phyloP scores from a whole-genome alignment of 2,329 filamentous ascomycete genomes.

The Exutisphaerella laricina region DNA sequence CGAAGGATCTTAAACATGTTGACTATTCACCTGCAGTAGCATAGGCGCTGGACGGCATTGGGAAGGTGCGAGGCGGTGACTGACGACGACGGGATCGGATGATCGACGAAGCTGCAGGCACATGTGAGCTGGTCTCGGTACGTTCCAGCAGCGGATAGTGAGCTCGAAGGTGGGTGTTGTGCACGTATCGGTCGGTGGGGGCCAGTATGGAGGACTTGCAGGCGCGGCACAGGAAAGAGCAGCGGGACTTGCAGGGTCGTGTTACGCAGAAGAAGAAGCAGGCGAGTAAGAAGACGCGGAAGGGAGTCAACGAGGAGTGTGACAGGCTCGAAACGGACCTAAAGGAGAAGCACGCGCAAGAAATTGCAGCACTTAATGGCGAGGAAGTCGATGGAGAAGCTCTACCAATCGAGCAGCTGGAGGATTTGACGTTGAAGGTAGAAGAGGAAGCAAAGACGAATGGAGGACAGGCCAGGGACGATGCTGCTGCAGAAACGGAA shows the following conservation, averaged over 20 bases:
- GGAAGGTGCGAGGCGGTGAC: too few species aligned
- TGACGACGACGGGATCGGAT: too few species aligned
- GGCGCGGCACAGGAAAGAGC: constrained; percentile 78
- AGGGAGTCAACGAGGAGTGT: constrained; percentile 57
- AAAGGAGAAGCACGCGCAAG: constrained; percentile 49
- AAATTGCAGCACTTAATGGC: constrained; percentile 45
- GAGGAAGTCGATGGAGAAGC: constrained; percentile 13
- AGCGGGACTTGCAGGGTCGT: constrained; percentile 74
- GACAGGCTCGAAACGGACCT: constrained; percentile 53
- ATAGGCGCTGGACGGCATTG: too few species aligned
- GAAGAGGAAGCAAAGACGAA: constrained; percentile 12
- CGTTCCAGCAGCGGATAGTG: background rate
- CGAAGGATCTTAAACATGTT: too few species aligned
- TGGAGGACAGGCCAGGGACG: background rate
- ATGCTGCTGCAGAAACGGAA: background rate
- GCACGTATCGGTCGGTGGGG: too few species aligned
- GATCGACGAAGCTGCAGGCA: background rate
- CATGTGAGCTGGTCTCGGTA: background rate
- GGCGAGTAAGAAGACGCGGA: constrained; percentile 74
- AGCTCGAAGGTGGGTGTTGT: background rate
- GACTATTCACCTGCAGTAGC: too few species aligned
- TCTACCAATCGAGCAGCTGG: constrained; percentile 16
- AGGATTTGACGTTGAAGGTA: constrained; percentile 20
- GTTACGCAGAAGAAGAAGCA: constrained; percentile 96
- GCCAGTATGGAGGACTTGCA: constrained; percentile 70